These are phyloP conservation scores for Bonia amplexicaulis DNA, from an alignment of 176 grass and related monocot genomes.

Conservation along the genomic window DNA sequence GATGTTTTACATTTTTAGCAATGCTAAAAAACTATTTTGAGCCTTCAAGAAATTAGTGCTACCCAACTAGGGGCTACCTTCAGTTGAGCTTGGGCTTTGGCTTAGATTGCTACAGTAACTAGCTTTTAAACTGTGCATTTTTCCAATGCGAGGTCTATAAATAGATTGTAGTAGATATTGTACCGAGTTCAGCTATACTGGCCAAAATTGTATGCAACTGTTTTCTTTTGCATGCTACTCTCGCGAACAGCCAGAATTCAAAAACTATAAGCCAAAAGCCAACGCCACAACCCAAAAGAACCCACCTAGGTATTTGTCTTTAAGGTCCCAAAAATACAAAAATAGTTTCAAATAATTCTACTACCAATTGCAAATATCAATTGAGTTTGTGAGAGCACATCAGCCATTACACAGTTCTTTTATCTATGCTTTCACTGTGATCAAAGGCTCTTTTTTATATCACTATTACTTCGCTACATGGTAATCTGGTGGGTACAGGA, in stretches of 20 bases:
- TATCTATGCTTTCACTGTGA: background rate
- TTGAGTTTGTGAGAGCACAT: background rate
- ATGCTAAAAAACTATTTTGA: constrained; percentile 9
- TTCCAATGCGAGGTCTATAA: no score
- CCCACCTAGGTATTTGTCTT: background rate
- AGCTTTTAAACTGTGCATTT: no score
- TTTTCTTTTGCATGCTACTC: no score
- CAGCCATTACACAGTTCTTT: background rate
- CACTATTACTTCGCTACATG: background rate
- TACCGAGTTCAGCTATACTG: no score
- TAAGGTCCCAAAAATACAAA: background rate
- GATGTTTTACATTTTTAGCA: background rate
- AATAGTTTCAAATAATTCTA: background rate
- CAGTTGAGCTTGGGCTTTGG: no score
- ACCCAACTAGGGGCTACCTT: background rate
- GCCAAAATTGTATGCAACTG: no score
- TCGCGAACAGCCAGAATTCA: no score
- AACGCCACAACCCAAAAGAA: no score
- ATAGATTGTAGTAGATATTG: no score
- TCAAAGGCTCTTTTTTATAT: background rate
- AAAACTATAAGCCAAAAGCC: no score
- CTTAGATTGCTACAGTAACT: no score
- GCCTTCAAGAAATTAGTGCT: no score
- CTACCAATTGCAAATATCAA: background rate
- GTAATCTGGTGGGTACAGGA: background rate